phyloP scores from a whole-genome alignment of 164 flowering plant species.

The Amborella trichopoda region DNA sequence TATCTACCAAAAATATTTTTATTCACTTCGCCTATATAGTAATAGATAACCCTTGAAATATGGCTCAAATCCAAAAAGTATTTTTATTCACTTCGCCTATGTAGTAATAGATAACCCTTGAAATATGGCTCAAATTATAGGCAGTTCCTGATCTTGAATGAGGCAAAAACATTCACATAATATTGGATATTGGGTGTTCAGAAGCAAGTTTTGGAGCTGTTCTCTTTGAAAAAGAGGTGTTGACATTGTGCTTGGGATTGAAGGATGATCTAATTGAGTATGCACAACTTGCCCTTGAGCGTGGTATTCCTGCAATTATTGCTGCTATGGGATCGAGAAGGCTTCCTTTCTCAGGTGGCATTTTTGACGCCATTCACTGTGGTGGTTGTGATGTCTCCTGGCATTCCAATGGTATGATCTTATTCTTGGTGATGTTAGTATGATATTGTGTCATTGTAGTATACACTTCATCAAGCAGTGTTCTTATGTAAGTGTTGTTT shows the following conservation, averaged over 20 bases:
- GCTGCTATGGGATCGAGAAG: slow-evolving; percentile 56
- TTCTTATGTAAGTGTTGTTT: background rate
- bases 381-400: slow-evolving; percentile 62
- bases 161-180: slow-evolving; percentile 89
- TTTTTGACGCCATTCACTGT: slow-evolving; percentile 89
- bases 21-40: background rate
- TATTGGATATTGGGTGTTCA: slow-evolving; percentile 72
- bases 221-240: slow-evolving; percentile 75
- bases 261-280: slow-evolving; percentile 81
- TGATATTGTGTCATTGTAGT: background rate
- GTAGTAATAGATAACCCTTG: background rate
- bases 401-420: slow-evolving; percentile 70
- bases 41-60: background rate
- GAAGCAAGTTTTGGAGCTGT: slow-evolving; percentile 69
- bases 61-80: background rate
- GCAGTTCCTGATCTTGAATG: slow-evolving; percentile 98
- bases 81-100: slow-evolving; percentile 2
- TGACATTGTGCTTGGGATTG: slow-evolving; percentile 67
- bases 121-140: slow-evolving; percentile 21
- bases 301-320: slow-evolving; percentile 79
- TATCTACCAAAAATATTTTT: background rate
- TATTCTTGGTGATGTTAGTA: background rate
- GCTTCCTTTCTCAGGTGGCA: slow-evolving; percentile 89
- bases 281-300: slow-evolving; percentile 85
- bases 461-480: background rate